Conservation (phyloP, 2,329 filamentous ascomycete genomes). For the Fusarium nanum region DNA sequence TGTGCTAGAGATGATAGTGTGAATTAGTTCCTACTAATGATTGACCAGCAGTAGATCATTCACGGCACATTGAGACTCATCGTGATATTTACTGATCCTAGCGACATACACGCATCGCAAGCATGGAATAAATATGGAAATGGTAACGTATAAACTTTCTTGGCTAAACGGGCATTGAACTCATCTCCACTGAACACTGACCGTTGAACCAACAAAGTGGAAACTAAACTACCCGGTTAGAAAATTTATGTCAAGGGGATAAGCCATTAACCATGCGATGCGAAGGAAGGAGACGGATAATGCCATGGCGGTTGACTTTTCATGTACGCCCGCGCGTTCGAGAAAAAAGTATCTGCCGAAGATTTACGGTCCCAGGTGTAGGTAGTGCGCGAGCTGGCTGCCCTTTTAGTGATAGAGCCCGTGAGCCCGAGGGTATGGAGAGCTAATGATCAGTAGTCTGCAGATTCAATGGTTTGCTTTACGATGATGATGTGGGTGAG, state of each 20-base stretch:
- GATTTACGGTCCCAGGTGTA: slow-evolving; percentile 4
- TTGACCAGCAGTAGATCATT: not conserved
- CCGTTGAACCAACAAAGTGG: slow-evolving; percentile 13
- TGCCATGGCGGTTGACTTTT: slow-evolving; percentile 37
- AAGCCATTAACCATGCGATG: not conserved
- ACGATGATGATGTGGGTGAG: not conserved
- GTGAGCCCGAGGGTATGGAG: slow-evolving; percentile 14
- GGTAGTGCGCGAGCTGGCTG: slow-evolving; percentile 19
- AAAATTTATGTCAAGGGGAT: not conserved
- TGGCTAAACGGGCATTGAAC: not conserved
- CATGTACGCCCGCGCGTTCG: slow-evolving; percentile 24
- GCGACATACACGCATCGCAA: not conserved
- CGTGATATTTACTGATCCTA: not conserved
- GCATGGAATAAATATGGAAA: not conserved
- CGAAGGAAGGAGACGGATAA: not conserved
- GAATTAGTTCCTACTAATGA: not conserved
- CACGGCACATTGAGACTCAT: not conserved
- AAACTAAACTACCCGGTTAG: not conserved
- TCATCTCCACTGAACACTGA: slow-evolving; percentile 13
- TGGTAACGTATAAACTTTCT: not conserved
- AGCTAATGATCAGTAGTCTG: slow-evolving; percentile 6
- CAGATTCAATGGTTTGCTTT: not conserved
- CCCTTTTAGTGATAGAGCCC: slow-evolving; percentile 34
- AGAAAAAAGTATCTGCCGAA: slow-evolving; percentile 2
- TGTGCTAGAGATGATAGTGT: slow-evolving; percentile 11